Evolutionary conservation across 805 yeast genomes (phyloP), one percentile per base, ranked within the genome.

Genomic region (Cyberlindnera maclurae): DNA sequence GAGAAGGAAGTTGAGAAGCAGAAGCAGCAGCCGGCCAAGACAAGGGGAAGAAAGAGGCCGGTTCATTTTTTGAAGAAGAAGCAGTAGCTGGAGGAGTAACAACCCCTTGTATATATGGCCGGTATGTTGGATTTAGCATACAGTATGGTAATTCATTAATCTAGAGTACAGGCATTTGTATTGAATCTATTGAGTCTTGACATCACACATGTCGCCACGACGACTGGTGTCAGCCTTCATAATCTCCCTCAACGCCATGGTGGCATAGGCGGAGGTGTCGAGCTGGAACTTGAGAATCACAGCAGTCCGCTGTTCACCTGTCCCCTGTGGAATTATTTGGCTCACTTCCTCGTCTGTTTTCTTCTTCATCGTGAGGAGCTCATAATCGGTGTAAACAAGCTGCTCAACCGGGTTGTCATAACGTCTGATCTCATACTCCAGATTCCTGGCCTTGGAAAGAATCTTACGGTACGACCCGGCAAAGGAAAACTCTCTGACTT

Each of bases 231-330:
- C 90, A 26, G 76, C 72, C 57, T 79, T 82, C 84, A 89, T 78
- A 36, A 86, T 75, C 59, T 93, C 97, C 56, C 98, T 75, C 36
- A 93, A 63, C 1, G 96, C 95, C 98, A 93, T 94, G 0, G 99
- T 93, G 2, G 99, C 99, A 59, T 93, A 93, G 6, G 94, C 80
- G 27, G 96, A 82, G 3, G 84, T 79, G 4, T 88, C 90, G 42
- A 93, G 67, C 53, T 78, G 82, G 70, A 93, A 69, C 49, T 73
- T 79, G 42, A 94, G 58, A 5, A 93, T 70, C 12, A 89, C 76
- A 0, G 96, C 97, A 0, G 69, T 65, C 41, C 73, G 76, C 32
- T 59, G 57, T 34, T 65, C 64, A 29, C 44, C 43, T 4, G 29
- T 36, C 12, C 22, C 20, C 7, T 22, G 26, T 18, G 59, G 60